Evolutionary conservation across 108 stramenopile species (phyloP).

Genomic region (Cylindrotheca closterium): DNA sequence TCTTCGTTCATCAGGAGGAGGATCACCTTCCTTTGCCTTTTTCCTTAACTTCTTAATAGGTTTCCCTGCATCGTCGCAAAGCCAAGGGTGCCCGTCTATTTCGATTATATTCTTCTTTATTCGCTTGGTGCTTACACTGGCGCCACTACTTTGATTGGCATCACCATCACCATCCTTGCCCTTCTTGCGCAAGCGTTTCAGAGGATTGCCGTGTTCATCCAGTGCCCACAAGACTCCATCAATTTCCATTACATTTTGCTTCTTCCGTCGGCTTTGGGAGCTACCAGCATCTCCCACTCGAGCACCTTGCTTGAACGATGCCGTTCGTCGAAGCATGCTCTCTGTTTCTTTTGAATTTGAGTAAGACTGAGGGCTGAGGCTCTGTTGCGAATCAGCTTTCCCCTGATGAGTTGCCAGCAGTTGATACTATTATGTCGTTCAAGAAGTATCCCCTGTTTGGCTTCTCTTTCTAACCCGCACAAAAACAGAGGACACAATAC

Average conservation of each 20-base stretch:
- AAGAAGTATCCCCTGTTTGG: no score
- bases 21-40: background rate
- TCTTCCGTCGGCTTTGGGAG: background rate
- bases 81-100: background rate
- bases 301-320: background rate
- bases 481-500: no score
- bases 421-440: no score
- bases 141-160: background rate
- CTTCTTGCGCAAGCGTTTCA: constrained; percentile 2
- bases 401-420: no score
- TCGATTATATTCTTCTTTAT: background rate
- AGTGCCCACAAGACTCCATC: constrained; percentile 10
- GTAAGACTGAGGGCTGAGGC: no score
- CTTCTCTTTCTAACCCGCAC: no score
- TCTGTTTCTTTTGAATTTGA: no score
- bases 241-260: constrained; percentile 9
- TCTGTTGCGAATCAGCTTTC: no score
- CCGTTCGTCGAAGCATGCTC: background rate
- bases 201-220: constrained; percentile 8
- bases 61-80: background rate
- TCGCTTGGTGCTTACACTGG: background rate
- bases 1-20: background rate
- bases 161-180: background rate
- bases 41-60: constrained; percentile 3
- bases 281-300: background rate